Percentiles rank a stretch among this genome's conserved stretches.
Conservation (phyloP, 805 yeast genomes). For the Saccharomycopsis synnaedendra region DNA sequence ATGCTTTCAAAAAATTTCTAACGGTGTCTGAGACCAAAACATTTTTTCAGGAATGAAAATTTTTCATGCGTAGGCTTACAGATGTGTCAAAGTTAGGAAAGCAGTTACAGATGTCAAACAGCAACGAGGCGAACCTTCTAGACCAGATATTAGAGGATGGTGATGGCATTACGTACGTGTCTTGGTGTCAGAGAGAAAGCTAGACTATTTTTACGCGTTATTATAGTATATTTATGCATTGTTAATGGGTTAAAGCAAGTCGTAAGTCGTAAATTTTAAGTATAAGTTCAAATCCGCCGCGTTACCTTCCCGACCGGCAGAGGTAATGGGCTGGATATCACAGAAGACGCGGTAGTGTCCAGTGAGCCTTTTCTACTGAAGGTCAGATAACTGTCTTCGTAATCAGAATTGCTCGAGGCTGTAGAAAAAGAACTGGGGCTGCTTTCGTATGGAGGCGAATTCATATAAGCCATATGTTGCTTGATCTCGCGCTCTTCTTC, state of each 20-base stretch:
- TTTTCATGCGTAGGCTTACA: no score
- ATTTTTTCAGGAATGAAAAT: no score
- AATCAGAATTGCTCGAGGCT: conserved; percentile 30
- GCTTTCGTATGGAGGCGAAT: not conserved
- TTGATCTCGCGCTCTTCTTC: conserved; percentile 12
- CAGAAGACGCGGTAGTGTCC: conserved; percentile 4
- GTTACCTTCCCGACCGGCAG: conserved; percentile 1
- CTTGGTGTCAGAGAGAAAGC: not conserved
- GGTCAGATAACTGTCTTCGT: conserved; percentile 8
- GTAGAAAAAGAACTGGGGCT: conserved; percentile 8
- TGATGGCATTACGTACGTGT: not conserved
- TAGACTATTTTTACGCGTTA: not conserved
- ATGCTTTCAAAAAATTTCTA: no score
- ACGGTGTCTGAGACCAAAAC: no score
- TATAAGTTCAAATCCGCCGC: not conserved
- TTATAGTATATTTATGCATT: not conserved
- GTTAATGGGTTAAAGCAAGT: not conserved
- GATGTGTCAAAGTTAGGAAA: no score
- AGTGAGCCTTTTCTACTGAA: conserved; percentile 8
- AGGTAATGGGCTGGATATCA: conserved; percentile 4
- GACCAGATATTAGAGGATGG: no score
- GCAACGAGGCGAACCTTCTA: no score
- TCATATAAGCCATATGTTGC: not conserved
- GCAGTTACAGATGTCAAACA: no score
- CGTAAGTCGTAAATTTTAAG: not conserved